phyloP scores from a whole-genome alignment of 1,284 basidiomycete genomes.

The Boletus smithii region DNA sequence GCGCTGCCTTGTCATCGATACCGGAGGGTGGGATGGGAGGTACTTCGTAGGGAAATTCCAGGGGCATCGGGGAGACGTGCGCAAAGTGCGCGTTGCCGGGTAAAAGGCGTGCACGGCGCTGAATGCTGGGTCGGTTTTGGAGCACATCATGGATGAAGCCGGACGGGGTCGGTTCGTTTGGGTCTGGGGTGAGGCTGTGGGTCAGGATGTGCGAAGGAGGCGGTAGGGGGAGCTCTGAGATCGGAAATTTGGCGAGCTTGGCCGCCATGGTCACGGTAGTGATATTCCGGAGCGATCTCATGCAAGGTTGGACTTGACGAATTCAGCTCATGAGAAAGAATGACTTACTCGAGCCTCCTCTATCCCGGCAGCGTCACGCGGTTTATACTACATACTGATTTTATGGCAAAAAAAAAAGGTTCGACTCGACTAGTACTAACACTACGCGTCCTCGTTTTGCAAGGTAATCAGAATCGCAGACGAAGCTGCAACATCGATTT shows the following conservation, averaged over 20 bases:
- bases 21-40: constrained; percentile 45
- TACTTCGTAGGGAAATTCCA: constrained; percentile 85
- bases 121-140: constrained; percentile 58
- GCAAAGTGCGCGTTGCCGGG: constrained; percentile 72
- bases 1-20: constrained; percentile 53
- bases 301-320: constrained; percentile 3
- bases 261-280: constrained; percentile 22
- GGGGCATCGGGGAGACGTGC: constrained; percentile 77
- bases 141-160: constrained; percentile 52
- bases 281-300: constrained; percentile 12
- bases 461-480: constrained; percentile 40
- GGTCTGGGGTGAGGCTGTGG: constrained; percentile 69
- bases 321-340: not conserved
- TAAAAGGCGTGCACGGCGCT: constrained; percentile 66
- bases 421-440: too few species aligned
- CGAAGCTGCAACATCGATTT: constrained; percentile 41
- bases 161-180: constrained; percentile 49
- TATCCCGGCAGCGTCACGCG: too few species aligned
- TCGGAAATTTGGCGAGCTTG: constrained; percentile 36
- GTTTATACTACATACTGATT: too few species aligned
- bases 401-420: too few species aligned
- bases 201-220: constrained; percentile 57
- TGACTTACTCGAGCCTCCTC: not conserved
- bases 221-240: constrained; percentile 67
- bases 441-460: not conserved